Base-by-base conservation (phyloP, 352 stramenopile genomes). In the Pythium coloratum region DNA sequence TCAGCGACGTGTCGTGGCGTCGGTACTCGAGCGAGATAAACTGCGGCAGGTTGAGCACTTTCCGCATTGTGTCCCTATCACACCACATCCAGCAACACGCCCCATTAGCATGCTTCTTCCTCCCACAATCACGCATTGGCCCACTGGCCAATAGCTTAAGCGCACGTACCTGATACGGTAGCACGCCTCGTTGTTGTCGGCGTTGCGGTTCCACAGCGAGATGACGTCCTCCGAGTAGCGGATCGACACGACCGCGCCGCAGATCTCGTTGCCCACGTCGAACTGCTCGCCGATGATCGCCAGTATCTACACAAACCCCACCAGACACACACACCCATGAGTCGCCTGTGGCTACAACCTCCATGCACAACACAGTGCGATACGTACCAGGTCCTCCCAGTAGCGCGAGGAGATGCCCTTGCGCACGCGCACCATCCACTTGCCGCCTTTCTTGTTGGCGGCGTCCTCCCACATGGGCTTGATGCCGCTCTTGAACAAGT, bases 391-490 rank as follows among this genome's bases (percentile, higher is more conserved):
- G 69, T 97, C 89, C 70, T 98, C 93, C 93, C 93, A 98, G 67
- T 97, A 97, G 50, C 86, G 82, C 26, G 88, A 95, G 18, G 90
- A 82, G 33, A 97, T 89, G 40, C 92, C 93, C 72, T 98, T 98
- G 67, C 91, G 90, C 54, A 98, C 80, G 38, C 93, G 89, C 28
- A 98, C 85, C 85, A 97, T 96, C 85, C 92, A 96, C 81, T 98
- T 97, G 65, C 93, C 93, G 44, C 93, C 93, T 73, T 86, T 82
- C 72, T 91, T 76, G 68, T 98, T 98, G 18, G 88, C 82, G 13
- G 77, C n/a, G 62, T 98, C 93, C 73, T 98, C 93, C 93, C 93
- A 98, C 75, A 97, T 97, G 14, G 93, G 93, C 76, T 97, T 98
- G 67, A 98, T 98, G 38, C 92, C 93, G 3, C 94, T 90, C 73